These are phyloP conservation scores for Pseudodiploospora longispora DNA, from an alignment of 2,329 filamentous ascomycete species.

Conservation along the genomic window DNA sequence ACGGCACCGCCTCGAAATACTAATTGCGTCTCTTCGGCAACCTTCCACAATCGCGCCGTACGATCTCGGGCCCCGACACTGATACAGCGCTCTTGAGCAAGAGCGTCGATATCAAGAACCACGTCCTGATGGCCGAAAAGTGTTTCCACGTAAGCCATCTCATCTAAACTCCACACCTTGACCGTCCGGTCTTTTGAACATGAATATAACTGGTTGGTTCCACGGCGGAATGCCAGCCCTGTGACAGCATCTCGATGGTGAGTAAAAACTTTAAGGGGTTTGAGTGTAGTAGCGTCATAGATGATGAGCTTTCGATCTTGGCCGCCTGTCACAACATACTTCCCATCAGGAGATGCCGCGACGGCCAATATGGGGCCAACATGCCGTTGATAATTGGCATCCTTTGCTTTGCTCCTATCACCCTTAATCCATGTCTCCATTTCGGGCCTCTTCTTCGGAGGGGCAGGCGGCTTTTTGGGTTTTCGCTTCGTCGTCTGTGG, in stretches of 20 bases:
- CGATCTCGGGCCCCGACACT: slow-evolving; percentile 86
- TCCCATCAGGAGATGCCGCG: slow-evolving; percentile 81
- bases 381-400: slow-evolving; percentile 67
- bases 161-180: slow-evolving; percentile 90
- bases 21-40: slow-evolving; percentile 88
- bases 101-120: slow-evolving; percentile 73
- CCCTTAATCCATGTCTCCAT: slow-evolving; percentile 57
- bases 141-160: slow-evolving; percentile 89
- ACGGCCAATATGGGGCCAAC: slow-evolving; percentile 73
- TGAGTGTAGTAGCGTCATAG: slow-evolving; percentile 75
- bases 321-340: slow-evolving; percentile 85
- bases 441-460: slow-evolving; percentile 53
- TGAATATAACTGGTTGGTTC: slow-evolving; percentile 87
- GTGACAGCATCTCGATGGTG: slow-evolving; percentile 87
- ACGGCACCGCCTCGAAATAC: slow-evolving; percentile 82
- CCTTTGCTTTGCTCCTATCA: slow-evolving; percentile 49
- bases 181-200: slow-evolving; percentile 86
- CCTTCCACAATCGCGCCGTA: slow-evolving; percentile 91
- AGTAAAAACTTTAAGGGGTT: slow-evolving; percentile 74
- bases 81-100: slow-evolving; percentile 80
- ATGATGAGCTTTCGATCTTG: slow-evolving; percentile 77
- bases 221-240: slow-evolving; percentile 74
- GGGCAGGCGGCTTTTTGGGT: slow-evolving; percentile 49
- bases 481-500: slow-evolving; percentile 51
- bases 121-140: slow-evolving; percentile 93